A percentile compares a stretch with the other conserved stretches of the same genome.
These are phyloP conservation scores for Scleromitrula shiraiana DNA, from an alignment of 2,329 filamentous ascomycete species.

Conservation along the genomic window DNA sequence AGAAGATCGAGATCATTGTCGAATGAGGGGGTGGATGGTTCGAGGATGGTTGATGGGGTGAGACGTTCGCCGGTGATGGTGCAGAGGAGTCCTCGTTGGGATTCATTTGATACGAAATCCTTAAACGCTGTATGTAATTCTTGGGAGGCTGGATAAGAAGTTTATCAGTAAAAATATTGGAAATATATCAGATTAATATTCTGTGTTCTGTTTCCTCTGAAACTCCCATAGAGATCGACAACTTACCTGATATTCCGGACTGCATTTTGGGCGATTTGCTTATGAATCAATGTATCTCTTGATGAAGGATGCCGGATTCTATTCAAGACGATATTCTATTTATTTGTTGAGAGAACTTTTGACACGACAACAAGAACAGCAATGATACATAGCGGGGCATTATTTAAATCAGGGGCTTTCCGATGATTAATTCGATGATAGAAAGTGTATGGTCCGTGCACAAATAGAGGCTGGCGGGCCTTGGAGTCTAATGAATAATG, in stretches of 20 bases:
- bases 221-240: too few relatives aligned
- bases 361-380: slow-evolving; percentile 10
- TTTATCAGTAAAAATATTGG: too few relatives aligned
- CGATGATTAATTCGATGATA: background rate
- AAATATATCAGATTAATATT: too few relatives aligned
- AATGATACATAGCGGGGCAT: slow-evolving; percentile 5
- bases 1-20: slow-evolving; percentile 55
- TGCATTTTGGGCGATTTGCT: slow-evolving; percentile 49
- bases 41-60: slow-evolving; percentile 48
- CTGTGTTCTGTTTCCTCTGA: too few relatives aligned
- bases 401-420: background rate
- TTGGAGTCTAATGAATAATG: too few relatives aligned
- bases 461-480: too few relatives aligned
- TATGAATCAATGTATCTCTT: too few relatives aligned
- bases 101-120: slow-evolving; percentile 51
- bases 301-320: too few relatives aligned
- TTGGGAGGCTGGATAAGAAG: slow-evolving; percentile 51
- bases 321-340: background rate
- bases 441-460: too few relatives aligned
- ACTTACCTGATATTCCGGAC: slow-evolving; percentile 65
- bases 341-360: background rate
- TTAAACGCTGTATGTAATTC: slow-evolving; percentile 71
- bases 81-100: slow-evolving; percentile 62
- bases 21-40: slow-evolving; percentile 49
- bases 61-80: slow-evolving; percentile 64